phyloP scores from a whole-genome alignment of 768 basidiomycete species.

The Rickenella mellea region DNA sequence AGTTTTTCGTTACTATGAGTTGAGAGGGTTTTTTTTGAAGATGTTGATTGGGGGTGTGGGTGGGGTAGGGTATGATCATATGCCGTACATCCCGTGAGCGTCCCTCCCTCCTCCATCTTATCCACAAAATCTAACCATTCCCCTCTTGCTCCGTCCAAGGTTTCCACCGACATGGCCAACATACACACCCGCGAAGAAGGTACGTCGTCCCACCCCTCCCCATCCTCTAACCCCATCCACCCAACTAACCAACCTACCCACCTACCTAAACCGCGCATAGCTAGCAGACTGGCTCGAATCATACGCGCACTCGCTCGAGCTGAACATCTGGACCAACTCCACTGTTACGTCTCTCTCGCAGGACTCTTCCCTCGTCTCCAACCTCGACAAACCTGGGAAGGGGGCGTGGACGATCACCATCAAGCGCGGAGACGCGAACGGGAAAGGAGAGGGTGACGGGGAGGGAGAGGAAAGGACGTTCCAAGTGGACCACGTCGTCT shows the following conservation, averaged over 20 bases:
- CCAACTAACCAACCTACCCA: neutral
- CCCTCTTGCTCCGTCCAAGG: neutral
- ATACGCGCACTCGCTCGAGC: slow-evolving; percentile 28
- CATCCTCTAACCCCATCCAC: neutral
- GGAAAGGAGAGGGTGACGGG: slow-evolving; percentile 23
- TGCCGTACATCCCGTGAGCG: slow-evolving; percentile 16
- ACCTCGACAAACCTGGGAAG: too few species aligned
- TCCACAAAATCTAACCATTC: neutral
- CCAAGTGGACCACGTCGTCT: slow-evolving; percentile 24
- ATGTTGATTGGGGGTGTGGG: too few species aligned
- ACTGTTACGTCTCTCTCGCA: slow-evolving; percentile 3
- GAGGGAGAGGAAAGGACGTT: slow-evolving; percentile 24
- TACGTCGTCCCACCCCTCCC: neutral
- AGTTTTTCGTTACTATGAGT: neutral
- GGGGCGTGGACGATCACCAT: slow-evolving; percentile 19
- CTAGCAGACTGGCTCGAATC: slow-evolving; percentile 27
- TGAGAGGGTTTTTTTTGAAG: too few species aligned
- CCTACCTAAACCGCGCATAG: too few species aligned
- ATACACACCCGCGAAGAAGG: slow-evolving; percentile 17
- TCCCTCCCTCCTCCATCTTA: neutral
- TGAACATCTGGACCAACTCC: slow-evolving; percentile 30
- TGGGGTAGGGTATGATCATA: slow-evolving; percentile 32
- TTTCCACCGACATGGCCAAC: slow-evolving; percentile 19
- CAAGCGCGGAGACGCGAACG: slow-evolving; percentile 25
- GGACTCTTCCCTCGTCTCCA: too few species aligned